A percentile compares a stretch with the other conserved stretches of the same genome.
These are phyloP conservation scores for Corymbia maculata DNA, from an alignment of 345 rosid species.

Conservation along the genomic window DNA sequence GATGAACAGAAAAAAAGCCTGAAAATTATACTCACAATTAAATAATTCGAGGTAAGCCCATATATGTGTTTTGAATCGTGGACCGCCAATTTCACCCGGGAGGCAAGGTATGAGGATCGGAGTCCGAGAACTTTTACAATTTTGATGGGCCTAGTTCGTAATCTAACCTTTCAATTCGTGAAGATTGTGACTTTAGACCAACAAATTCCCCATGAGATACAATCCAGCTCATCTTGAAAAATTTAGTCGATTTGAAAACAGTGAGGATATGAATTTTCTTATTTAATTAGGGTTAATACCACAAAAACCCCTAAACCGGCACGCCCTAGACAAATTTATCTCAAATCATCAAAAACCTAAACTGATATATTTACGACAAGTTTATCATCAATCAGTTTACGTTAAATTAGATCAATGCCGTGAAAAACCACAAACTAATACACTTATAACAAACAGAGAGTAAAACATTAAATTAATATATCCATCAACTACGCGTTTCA, in stretches of 20 bases:
- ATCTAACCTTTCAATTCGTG: not conserved
- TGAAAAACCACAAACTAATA: too few relatives aligned
- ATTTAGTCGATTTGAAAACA: not conserved
- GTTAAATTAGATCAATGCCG: too few relatives aligned
- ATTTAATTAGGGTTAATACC: not conserved
- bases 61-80: not conserved
- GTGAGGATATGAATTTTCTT: not conserved
- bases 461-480: too few relatives aligned
- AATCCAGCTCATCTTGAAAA: not conserved
- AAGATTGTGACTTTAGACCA: not conserved
- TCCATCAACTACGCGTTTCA: too few relatives aligned
- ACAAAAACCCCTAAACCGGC: too few relatives aligned
- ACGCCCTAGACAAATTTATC: too few relatives aligned
- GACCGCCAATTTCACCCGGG: not conserved
- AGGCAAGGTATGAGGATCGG: not conserved
- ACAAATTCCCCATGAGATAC: not conserved
- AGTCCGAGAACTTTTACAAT: not conserved
- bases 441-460: too few relatives aligned
- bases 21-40: not conserved
- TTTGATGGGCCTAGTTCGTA: not conserved
- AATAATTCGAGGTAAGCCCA: not conserved
- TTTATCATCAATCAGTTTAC: too few relatives aligned
- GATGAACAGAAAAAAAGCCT: not conserved
- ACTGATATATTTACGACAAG: too few relatives aligned
- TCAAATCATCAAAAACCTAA: too few relatives aligned